Evolutionary conservation across 1,284 basidiomycete species (phyloP).

Genomic region (Puccinia triticina): DNA sequence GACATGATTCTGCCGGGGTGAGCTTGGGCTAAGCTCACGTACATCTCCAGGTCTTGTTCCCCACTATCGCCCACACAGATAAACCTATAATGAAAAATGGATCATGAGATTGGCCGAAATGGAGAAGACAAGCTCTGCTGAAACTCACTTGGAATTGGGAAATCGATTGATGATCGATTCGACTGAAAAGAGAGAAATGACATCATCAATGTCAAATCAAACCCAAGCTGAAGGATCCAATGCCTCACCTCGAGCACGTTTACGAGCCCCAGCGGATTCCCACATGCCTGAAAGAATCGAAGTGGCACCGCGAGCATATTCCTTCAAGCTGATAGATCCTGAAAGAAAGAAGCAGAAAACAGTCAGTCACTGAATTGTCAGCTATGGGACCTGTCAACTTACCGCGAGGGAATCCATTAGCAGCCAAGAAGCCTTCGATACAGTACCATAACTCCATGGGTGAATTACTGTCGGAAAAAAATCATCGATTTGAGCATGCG

Average conservation of each 20-base stretch:
- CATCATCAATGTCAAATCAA: too few relatives aligned
- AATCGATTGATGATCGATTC: slow-evolving; percentile 42
- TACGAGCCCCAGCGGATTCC: slow-evolving; percentile 40
- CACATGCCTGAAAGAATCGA: slow-evolving; percentile 42
- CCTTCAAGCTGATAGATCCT: slow-evolving; percentile 48
- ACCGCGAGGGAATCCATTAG: slow-evolving; percentile 55
- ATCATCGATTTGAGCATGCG: too few relatives aligned
- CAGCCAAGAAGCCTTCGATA: slow-evolving; percentile 55
- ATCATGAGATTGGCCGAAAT: not conserved
- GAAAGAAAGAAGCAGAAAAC: not conserved
- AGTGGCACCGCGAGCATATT: slow-evolving; percentile 44
- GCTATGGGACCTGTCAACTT: slow-evolving; percentile 32
- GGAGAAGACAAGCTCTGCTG: not conserved
- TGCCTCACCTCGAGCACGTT: slow-evolving; percentile 16
- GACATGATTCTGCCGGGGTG: slow-evolving; percentile 56
- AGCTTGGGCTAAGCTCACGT: slow-evolving; percentile 56
- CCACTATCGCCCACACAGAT: slow-evolving; percentile 58
- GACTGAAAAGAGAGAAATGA: not conserved
- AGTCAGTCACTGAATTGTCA: not conserved
- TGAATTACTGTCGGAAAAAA: slow-evolving; percentile 53
- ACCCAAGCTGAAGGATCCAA: too few relatives aligned
- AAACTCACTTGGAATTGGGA: slow-evolving; percentile 32
- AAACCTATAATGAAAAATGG: slow-evolving; percentile 51
- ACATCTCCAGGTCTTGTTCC: slow-evolving; percentile 59
- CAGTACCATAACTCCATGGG: slow-evolving; percentile 57